Percentiles rank a stretch among this genome's conserved stretches.
phyloP scores from a whole-genome alignment of 1,284 basidiomycete genomes.

The Pterulicium gracile region DNA sequence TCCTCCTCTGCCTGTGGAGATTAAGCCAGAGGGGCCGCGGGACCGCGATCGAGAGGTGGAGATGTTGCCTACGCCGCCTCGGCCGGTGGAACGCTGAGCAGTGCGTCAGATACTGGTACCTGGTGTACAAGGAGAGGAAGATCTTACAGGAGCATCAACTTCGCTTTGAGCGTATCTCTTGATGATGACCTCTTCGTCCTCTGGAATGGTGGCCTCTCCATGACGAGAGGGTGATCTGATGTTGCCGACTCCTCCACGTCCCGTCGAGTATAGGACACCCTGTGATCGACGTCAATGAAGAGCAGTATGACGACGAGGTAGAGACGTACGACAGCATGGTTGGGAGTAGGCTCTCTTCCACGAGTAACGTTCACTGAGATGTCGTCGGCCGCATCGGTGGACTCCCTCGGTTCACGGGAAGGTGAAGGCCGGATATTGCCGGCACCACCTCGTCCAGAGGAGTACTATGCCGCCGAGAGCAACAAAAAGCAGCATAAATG shows the following conservation, averaged over 20 bases:
- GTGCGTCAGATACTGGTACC: not conserved
- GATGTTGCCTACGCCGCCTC: not conserved
- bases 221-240: conserved; percentile 1
- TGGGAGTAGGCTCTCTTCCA: not conserved
- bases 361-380: not conserved
- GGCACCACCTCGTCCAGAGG: conserved; percentile 1
- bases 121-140: not conserved
- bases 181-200: conserved; percentile 1
- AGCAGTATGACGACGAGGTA: not conserved
- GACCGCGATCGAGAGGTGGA: not conserved
- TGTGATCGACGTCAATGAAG: conserved; percentile 1
- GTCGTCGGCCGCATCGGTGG: conserved; percentile 1
- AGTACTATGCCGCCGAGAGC: not conserved
- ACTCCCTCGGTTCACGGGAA: not conserved
- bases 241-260: conserved; percentile 1
- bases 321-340: not conserved
- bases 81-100: not conserved
- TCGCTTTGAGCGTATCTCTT: not conserved
- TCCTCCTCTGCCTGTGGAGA: conserved; percentile 2
- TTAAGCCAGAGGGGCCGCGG: not conserved
- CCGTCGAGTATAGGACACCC: not conserved
- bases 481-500: not conserved
- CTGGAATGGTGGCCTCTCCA: not conserved
- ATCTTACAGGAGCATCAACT: not conserved
- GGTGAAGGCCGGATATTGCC: conserved; percentile 3